A percentile compares a stretch with the other conserved stretches of the same genome.
Evolutionary conservation across 306 rosid species (phyloP).

Genomic region (Fragaria nilgerrensis): DNA sequence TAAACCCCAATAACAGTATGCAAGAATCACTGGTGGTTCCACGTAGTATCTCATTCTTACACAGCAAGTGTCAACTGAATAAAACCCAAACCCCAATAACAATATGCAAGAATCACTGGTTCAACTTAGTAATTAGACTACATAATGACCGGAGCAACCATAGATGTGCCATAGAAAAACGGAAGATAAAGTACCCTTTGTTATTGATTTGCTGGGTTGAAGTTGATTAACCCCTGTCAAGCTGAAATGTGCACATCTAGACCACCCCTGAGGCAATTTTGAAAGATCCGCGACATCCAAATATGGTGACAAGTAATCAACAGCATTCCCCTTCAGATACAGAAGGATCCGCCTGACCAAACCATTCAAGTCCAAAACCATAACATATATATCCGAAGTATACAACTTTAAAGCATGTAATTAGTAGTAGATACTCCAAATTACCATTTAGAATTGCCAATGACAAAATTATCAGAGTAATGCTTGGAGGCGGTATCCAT

Average conservation of each 20-base stretch:
- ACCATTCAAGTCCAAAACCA: not conserved
- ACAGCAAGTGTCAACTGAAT: not conserved
- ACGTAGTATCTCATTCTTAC: too few species aligned
- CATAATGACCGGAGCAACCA: not conserved
- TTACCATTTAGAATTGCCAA: conserved; percentile 1
- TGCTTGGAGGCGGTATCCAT: not conserved
- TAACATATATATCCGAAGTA: not conserved
- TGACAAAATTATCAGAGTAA: not conserved
- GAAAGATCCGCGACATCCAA: conserved; percentile 5
- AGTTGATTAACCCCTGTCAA: not conserved
- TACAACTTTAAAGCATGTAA: not conserved
- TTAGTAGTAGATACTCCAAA: not conserved
- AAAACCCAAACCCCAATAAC: not conserved
- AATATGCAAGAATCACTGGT: not conserved
- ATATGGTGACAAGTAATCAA: conserved; percentile 11
- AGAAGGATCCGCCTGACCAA: conserved; percentile 14
- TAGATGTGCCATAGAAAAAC: not conserved
- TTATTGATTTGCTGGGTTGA: not conserved
- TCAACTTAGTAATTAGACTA: not conserved
- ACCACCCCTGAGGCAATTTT: not conserved
- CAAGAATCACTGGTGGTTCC: not conserved
- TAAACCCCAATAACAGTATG: not conserved
- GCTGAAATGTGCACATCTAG: conserved; percentile 12
- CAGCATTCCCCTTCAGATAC: conserved; percentile 4
- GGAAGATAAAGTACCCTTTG: conserved; percentile 1